Conservation (phyloP, 2,329 filamentous ascomycete genomes). For the Purpureocillium takamizusanense region DNA sequence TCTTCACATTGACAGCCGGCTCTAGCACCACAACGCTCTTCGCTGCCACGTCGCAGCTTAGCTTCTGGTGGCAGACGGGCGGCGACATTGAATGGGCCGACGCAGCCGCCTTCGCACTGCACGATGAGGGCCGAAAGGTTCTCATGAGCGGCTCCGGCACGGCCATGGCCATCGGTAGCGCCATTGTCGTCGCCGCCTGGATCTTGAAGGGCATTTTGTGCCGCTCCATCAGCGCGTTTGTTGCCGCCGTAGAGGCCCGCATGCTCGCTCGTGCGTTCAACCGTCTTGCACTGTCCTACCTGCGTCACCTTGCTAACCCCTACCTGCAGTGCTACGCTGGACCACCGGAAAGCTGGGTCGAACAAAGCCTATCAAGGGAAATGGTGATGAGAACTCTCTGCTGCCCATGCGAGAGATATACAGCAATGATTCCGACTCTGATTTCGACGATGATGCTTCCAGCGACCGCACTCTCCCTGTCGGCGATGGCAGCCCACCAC, state of each 20-base stretch:
- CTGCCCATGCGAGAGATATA: slow-evolving; percentile 4
- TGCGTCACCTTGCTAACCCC: not conserved
- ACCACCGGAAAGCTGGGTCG: not conserved
- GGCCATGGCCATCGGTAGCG: slow-evolving; percentile 12
- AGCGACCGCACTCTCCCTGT: not conserved
- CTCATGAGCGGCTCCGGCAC: slow-evolving; percentile 19
- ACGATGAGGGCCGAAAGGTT: slow-evolving; percentile 20
- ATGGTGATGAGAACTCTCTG: slow-evolving; percentile 1
- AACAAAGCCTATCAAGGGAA: not conserved
- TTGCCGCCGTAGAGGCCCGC: slow-evolving; percentile 10
- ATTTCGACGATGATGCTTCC: slow-evolving; percentile 1
- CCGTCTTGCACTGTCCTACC: not conserved
- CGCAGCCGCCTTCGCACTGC: slow-evolving; percentile 17
- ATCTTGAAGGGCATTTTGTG: slow-evolving; percentile 14
- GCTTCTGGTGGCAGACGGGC: slow-evolving; percentile 21
- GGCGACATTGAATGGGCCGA: slow-evolving; percentile 23
- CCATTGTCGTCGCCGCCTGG: slow-evolving; percentile 14
- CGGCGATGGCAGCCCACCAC: slow-evolving; percentile 1
- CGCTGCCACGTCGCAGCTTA: slow-evolving; percentile 20
- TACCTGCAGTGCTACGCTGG: slow-evolving; percentile 3
- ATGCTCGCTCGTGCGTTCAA: slow-evolving; percentile 13
- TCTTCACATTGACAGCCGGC: not conserved
- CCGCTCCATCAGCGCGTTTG: slow-evolving; percentile 12
- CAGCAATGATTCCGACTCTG: slow-evolving; percentile 4
- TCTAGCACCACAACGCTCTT: slow-evolving; percentile 15